These are phyloP conservation scores for Tillandsia leiboldiana DNA, from an alignment of 176 grass and related monocot genomes.

Conservation along the genomic window DNA sequence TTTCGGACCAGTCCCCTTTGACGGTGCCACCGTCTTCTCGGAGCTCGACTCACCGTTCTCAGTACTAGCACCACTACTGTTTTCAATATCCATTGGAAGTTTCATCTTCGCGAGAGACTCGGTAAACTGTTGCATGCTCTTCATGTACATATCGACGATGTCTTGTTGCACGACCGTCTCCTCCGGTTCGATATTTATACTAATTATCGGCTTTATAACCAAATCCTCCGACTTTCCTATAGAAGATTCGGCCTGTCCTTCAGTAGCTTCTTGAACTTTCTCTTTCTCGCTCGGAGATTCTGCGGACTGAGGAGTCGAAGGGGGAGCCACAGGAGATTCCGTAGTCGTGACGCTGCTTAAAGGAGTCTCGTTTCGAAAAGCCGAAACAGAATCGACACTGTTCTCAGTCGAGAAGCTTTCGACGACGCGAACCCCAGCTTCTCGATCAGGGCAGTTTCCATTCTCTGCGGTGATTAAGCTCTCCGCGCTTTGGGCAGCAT, in stretches of 20 bases:
- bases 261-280: conserved; percentile 45
- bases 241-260: conserved; percentile 63
- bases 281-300: conserved; percentile 32
- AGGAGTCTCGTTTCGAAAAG: conserved; percentile 31
- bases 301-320: conserved; percentile 14
- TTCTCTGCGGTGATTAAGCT: conserved; percentile 32
- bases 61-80: conserved; percentile 16
- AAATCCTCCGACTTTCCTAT: conserved; percentile 21
- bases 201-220: conserved; percentile 45
- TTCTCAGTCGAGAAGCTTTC: conserved; percentile 29
- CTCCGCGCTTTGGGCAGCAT: conserved; percentile 29
- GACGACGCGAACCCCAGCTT: conserved; percentile 23
- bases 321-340: conserved; percentile 15
- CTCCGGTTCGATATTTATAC: conserved; percentile 51
- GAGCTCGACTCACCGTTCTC: conserved; percentile 35
- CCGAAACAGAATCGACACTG: conserved; percentile 27
- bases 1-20: conserved; percentile 63
- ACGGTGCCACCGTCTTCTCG: conserved; percentile 21
- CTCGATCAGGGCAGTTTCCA: conserved; percentile 24
- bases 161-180: conserved; percentile 41
- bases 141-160: conserved; percentile 95
- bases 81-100: conserved; percentile 62
- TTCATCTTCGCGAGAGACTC: conserved; percentile 95
- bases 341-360: conserved; percentile 60
- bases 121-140: conserved; percentile 95